Evolutionary conservation across 164 flowering plant species (phyloP).

Genomic region (Platanus orientalis): DNA sequence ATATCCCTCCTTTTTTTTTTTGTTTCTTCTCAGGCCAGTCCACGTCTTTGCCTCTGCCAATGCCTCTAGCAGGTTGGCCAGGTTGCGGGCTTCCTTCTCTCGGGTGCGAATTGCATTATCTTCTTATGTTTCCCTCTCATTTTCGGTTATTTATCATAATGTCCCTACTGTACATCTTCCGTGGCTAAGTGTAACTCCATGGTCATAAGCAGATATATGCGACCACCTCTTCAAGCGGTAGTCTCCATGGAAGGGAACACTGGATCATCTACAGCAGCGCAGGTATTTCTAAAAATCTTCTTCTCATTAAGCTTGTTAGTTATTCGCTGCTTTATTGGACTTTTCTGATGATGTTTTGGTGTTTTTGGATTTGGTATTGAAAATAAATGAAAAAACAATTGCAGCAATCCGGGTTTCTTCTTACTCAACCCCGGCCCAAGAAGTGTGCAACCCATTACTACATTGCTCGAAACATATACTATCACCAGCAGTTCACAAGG

Average conservation of each 20-base stretch:
- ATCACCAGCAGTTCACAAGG: slow-evolving; percentile 70
- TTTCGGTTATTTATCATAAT: slow-evolving; percentile 6
- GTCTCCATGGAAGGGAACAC: slow-evolving; percentile 67
- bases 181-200: neutral
- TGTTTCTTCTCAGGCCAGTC: slow-evolving; percentile 59
- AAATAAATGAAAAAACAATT: no score
- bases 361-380: no score
- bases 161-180: neutral
- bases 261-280: slow-evolving; percentile 54
- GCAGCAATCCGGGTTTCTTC: slow-evolving; percentile 60
- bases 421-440: slow-evolving; percentile 61
- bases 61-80: slow-evolving; percentile 79
- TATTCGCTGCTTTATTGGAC: no score
- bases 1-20: neutral
- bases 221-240: slow-evolving; percentile 75
- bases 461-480: slow-evolving; percentile 68
- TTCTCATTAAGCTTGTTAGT: no score
- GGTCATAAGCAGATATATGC: slow-evolving; percentile 59
- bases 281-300: no score
- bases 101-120: slow-evolving; percentile 46
- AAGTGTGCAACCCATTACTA: slow-evolving; percentile 91
- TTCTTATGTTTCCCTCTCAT: neutral
- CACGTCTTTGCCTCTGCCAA: slow-evolving; percentile 47
- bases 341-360: no score
- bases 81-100: slow-evolving; percentile 82